Evolutionary conservation across 257 asterid genomes (phyloP), one percentile per base, ranked within the genome.

Genomic region (Anisodus acutangulus): DNA sequence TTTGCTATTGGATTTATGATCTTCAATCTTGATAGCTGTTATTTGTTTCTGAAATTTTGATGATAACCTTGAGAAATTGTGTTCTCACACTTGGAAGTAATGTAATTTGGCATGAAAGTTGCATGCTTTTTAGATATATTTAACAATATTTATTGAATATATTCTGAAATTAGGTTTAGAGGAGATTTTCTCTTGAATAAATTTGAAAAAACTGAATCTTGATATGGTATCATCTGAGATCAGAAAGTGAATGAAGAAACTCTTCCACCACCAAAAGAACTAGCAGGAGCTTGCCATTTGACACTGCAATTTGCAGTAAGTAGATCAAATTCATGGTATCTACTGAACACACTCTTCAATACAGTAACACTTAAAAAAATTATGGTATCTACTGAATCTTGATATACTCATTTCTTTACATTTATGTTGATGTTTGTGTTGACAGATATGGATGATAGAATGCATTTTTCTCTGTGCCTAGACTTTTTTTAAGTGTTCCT

Each of bases 121-220:
- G 67, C 83, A 74, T 86, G 86, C 85, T 53, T 60, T 79, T 81
- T 84, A 58, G 83, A 43, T 59, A 55, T 74, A 45, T 72, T 72
- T 83, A 60, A 70, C 26, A 37, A 85, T 84, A 78, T 85, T 78
- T 74, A 80, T 16, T 69, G 37, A 26, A 45, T 58, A 31, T 60
- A 31, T 78, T 54, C 82, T 78, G 82, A 78, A 53, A 78, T 17
- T 78, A 78, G 82, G 82, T 13, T 78, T 78, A 78, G 66, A 78
- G 26, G 82, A 51, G 63, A 31, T 15, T 51, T 51, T 8, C 9
- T 51, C 11, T 51, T 51, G 55, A 51, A 51, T 51, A 51, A 51
- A 51, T 8, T 51, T 51, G 55, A 9, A 51, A 51, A 49, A 31
- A 22, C 81, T 26, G 22, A 76, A 76, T 76, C 13, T 74, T 26